Evolutionary conservation across 2,329 filamentous ascomycete genomes (phyloP).

Genomic region (Ceratocystis destructans): DNA sequence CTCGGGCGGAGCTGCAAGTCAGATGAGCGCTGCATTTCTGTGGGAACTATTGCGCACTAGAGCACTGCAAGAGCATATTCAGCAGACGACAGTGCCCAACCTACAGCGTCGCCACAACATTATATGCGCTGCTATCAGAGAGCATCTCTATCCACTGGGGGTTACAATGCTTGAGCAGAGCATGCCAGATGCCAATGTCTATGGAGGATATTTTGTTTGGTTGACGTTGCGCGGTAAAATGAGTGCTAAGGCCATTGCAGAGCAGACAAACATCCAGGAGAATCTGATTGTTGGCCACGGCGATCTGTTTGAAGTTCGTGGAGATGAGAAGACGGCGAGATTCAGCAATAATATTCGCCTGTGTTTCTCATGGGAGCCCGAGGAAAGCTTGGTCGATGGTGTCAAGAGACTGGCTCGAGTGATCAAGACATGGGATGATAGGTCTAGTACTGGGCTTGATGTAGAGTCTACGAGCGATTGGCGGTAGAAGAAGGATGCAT

Average conservation of each 20-base stretch:
- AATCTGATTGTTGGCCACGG: conserved; percentile 56
- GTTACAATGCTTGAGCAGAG: conserved; percentile 31
- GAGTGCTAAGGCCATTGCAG: conserved; percentile 42
- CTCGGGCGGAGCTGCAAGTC: conserved; percentile 44
- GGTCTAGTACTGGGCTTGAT: conserved; percentile 19
- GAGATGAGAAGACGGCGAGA: conserved; percentile 37
- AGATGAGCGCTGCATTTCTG: conserved; percentile 40
- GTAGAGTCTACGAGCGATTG: conserved; percentile 13
- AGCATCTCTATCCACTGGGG: conserved; percentile 49
- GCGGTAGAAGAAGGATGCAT: neutral
- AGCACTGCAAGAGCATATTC: conserved; percentile 33
- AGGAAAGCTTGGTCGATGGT: conserved; percentile 51
- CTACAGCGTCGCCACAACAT: conserved; percentile 34
- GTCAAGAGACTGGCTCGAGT: conserved; percentile 47
- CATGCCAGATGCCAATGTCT: conserved; percentile 35
- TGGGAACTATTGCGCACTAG: conserved; percentile 35
- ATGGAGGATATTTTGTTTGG: conserved; percentile 83
- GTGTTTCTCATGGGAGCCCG: conserved; percentile 61
- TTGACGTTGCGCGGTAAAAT: conserved; percentile 42
- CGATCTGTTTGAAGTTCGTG: conserved; percentile 52
- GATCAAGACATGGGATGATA: conserved; percentile 24
- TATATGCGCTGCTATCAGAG: conserved; percentile 45
- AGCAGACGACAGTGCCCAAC: conserved; percentile 31
- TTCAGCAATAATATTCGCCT: conserved; percentile 51
- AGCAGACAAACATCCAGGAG: conserved; percentile 46